These are phyloP conservation scores for Datura wrightii DNA, from an alignment of 257 asterid species.

Conservation along the genomic window DNA sequence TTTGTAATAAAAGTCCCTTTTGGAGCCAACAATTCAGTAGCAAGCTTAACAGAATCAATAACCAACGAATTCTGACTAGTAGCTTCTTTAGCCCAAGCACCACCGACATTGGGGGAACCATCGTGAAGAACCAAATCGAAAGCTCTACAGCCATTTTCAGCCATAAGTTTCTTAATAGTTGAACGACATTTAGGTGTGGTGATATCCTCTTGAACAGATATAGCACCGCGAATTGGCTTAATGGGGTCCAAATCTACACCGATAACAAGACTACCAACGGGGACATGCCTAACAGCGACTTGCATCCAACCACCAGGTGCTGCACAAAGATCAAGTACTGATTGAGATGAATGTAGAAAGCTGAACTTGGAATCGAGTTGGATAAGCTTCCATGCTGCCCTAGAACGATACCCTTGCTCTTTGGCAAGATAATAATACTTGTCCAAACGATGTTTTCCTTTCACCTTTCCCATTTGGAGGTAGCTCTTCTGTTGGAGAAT, in stretches of 20 bases:
- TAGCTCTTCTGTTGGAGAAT: neutral
- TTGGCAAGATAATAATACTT: conserved; percentile 80
- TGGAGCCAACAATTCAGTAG: conserved; percentile 77
- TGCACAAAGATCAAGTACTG: conserved; percentile 97
- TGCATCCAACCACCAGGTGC: conserved; percentile 99
- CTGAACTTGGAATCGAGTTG: conserved; percentile 79
- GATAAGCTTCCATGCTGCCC: conserved; percentile 90
- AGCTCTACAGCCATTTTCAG: conserved; percentile 72
- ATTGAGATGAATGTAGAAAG: conserved; percentile 72
- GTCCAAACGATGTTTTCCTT: conserved; percentile 92
- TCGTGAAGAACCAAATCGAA: conserved; percentile 88
- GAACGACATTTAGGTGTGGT: conserved; percentile 71
- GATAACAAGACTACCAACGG: conserved; percentile 82
- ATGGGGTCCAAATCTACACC: conserved; percentile 90
- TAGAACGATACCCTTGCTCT: conserved; percentile 86
- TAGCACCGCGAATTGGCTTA: conserved; percentile 83
- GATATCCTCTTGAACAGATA: conserved; percentile 79
- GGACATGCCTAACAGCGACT: conserved; percentile 74
- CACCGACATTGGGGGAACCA: conserved; percentile 94
- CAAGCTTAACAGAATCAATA: conserved; percentile 89
- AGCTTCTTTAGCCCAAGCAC: conserved; percentile 97
- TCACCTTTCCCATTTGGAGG: conserved; percentile 79
- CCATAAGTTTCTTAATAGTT: conserved; percentile 67
- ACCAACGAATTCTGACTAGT: conserved; percentile 87
- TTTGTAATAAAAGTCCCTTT: conserved; percentile 87